Evolutionary conservation across 2,329 filamentous ascomycete species (phyloP), one percentile per base, ranked within the genome.

Genomic region (Xylaria sp.): DNA sequence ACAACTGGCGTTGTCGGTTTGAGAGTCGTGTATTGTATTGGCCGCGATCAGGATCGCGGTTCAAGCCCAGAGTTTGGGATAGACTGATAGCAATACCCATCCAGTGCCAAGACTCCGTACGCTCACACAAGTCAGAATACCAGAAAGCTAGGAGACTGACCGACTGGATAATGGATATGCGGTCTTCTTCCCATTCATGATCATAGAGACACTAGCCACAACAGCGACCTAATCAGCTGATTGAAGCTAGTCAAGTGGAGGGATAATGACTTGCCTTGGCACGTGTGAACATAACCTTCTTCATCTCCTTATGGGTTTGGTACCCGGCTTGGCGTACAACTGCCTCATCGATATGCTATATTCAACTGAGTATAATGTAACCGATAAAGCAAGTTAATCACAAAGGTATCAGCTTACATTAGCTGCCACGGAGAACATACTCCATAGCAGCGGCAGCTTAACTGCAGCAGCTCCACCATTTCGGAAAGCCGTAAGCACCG

Each of bases 401-500:
- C 20, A 3, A 20, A 45, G 4, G 41, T 1, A 9, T 7, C 6
- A 20, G 20, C 41, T 20, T 45, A 45, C 41, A 45, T 45, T 45
- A 9, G 41, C 41, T 45, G 41, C 41, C n/a, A 45, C 41, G 41
- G 41, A 45, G 41, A 45, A 45, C 41, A 45, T 45, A 45, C 41
- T 45, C 41, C 41, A 45, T 8, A 45, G 8, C 8, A 45, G n/a
- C 8, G n/a, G n/a, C 3, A 45, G 41, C 10, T 20, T 45, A 41
- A 78, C 77, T 15, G 75, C 72, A 20, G 73, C 69, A 13, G 73
- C 68, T 20, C 75, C 74, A 18, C 75, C 74, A 56, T 67, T 63
- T 20, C 72, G 73, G 41, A 79, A 75, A 20, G 72, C 70, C 8
- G 72, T 61, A 34, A 81, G 62, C 36, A 81, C 77, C 0, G 65